Evolutionary conservation across 202 grass and related monocot genomes (phyloP), one percentile per base, ranked within the genome.

Genomic region (Tripidium arundinaceum): DNA sequence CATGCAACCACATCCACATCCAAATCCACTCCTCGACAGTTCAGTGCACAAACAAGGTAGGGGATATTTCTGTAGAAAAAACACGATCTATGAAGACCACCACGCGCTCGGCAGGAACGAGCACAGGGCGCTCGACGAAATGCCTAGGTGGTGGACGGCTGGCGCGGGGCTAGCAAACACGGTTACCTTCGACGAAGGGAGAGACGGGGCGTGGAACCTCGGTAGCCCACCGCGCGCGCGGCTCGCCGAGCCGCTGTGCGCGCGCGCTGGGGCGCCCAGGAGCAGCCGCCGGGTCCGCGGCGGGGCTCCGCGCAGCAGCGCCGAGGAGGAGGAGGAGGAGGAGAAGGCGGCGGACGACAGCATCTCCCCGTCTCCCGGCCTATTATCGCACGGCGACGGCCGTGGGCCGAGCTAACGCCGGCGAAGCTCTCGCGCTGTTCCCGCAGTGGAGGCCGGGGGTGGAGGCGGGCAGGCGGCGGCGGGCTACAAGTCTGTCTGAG

Each of bases 181-280:
- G 63, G 8, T 49, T 75, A 68, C 96, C 88, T 91, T 85, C 34
- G 83, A 95, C 6, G 84, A 83, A 11, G 90, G 96, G 60, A 98
- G 88, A 24, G 77, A 85, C n/a, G 84, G 88, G 39, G 88, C 78
- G 55, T 98, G 90, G 80, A 95, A 93, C 24, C 92, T 92, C 42
- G 92, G 92, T 31, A 95, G 77, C 54, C 82, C 88, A 12, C 96
- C 92, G 11, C 96, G 86, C 63, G 88, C 84, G n/a, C 88, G 90
- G 76, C 80, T 95, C 12, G 34, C 40, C 12, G 34, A 33, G 16
- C 77, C 47, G 74, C 82, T 63, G 79, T 87, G 82, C 72, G 86
- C 72, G 57, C 72, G 85, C 40, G 49, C 28, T 0, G 73, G 60
- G 16, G 65, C 66, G 40, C 1, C 45, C 77, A 47, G n/a, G 43